Evolutionary conservation across 768 basidiomycete genomes (phyloP).

Genomic region (Pleurotus cornucopiae): DNA sequence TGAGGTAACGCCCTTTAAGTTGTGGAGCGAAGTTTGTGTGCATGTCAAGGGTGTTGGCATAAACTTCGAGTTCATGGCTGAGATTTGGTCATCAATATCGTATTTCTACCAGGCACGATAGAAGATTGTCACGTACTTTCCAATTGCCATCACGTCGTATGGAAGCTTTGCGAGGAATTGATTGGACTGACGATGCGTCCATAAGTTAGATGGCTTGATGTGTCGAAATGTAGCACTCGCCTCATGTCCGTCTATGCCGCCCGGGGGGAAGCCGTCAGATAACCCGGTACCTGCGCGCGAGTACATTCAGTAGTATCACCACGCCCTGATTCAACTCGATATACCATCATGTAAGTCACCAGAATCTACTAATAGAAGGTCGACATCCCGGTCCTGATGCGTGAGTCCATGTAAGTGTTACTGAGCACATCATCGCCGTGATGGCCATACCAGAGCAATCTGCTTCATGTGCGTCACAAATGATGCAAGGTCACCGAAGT

Average conservation of each 20-base stretch:
- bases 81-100: not conserved
- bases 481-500: constrained; percentile 78
- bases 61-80: constrained; percentile 82
- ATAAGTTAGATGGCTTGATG: too few species aligned
- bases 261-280: constrained; percentile 68
- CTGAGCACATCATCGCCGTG: not conserved
- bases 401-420: not conserved
- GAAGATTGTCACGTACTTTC: constrained; percentile 53
- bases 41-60: constrained; percentile 66
- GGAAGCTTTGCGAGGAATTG: constrained; percentile 20
- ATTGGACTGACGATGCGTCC: not conserved
- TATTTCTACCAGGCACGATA: not conserved
- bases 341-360: constrained; percentile 77
- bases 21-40: constrained; percentile 63
- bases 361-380: constrained; percentile 78
- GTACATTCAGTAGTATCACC: not conserved
- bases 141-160: constrained; percentile 81
- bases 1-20: constrained; percentile 69
- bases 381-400: constrained; percentile 61
- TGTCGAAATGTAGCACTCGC: constrained; percentile 28
- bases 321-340: not conserved
- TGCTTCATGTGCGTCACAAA: constrained; percentile 82
- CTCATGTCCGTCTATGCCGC: constrained; percentile 69
- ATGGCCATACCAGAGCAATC: constrained; percentile 50
- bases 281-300: constrained; percentile 59